phyloP scores from a whole-genome alignment of 1,139 yeast species.

The Blastobotrys elegans region DNA sequence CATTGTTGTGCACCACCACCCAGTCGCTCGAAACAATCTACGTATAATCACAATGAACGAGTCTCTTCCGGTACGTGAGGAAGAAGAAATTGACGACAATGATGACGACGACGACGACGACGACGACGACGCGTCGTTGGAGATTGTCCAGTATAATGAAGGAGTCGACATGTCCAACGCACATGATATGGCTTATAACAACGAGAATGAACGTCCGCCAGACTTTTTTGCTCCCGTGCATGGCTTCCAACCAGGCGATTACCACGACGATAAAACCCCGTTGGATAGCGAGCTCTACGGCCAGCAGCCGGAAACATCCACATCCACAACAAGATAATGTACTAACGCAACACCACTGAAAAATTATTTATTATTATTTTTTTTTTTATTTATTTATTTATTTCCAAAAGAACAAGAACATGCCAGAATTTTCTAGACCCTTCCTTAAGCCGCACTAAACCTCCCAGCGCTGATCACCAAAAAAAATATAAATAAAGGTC shows the following conservation, averaged over 20 bases:
- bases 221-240: constrained; percentile 24
- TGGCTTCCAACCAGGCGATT: constrained; percentile 32
- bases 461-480: background rate
- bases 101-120: constrained; percentile 11
- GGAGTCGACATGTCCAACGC: background rate
- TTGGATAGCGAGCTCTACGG: background rate
- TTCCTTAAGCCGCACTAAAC: constrained; percentile 9
- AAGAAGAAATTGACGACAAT: constrained; percentile 6
- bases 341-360: too few species aligned
- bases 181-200: background rate
- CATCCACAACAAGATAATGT: too few species aligned
- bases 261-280: constrained; percentile 30
- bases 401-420: too few species aligned
- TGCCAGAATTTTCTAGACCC: constrained; percentile 7
- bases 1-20: constrained; percentile 8
- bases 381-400: constrained; percentile 11
- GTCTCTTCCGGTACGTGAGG: background rate
- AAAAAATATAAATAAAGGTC: background rate
- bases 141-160: constrained; percentile 1
- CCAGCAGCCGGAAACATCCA: background rate
- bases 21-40: constrained; percentile 4
- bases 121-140: background rate
- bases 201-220: constrained; percentile 13
- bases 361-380: constrained; percentile 14
- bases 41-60: constrained; percentile 4